phyloP scores from a whole-genome alignment of 768 basidiomycete species.

The Psilocybe subaeruginosa region DNA sequence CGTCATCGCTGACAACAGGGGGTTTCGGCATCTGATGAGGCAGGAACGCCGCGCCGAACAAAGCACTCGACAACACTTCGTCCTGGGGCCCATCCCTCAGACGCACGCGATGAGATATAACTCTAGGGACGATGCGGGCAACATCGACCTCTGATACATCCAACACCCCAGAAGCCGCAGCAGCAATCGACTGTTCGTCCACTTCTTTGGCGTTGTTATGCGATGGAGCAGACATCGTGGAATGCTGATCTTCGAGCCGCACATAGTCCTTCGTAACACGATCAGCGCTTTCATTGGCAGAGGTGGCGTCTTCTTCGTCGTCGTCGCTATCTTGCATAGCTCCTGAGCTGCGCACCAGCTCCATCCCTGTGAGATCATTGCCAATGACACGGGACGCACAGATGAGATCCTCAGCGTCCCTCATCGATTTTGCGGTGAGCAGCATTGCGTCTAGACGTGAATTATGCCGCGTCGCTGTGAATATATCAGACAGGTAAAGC shows the following conservation, averaged over 20 bases:
- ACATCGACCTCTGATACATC: conserved; percentile 79
- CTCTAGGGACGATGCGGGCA: conserved; percentile 71
- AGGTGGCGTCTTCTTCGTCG: conserved; percentile 11
- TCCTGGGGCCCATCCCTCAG: conserved; percentile 72
- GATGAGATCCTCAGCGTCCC: conserved; percentile 68
- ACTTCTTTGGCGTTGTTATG: background rate
- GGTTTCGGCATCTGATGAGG: conserved; percentile 12
- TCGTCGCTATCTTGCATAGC: conserved; percentile 13
- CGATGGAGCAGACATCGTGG: background rate
- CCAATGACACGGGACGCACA: conserved; percentile 71
- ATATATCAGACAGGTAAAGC: conserved; percentile 74
- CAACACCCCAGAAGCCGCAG: conserved; percentile 27
- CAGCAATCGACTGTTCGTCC: background rate
- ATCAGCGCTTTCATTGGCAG: conserved; percentile 3
- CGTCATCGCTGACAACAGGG: background rate
- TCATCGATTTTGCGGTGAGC: conserved; percentile 60
- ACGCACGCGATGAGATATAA: conserved; percentile 75
- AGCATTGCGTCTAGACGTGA: conserved; percentile 69
- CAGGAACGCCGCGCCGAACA: conserved; percentile 60
- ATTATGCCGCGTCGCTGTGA: conserved; percentile 75
- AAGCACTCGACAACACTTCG: conserved; percentile 65
- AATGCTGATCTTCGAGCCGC: conserved; percentile 4
- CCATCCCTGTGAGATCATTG: conserved; percentile 60
- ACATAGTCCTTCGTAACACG: conserved; percentile 5
- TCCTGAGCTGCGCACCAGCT: conserved; percentile 41